Conservation (phyloP, 2,329 filamentous ascomycete genomes). For the Hirsutella thompsonii region DNA sequence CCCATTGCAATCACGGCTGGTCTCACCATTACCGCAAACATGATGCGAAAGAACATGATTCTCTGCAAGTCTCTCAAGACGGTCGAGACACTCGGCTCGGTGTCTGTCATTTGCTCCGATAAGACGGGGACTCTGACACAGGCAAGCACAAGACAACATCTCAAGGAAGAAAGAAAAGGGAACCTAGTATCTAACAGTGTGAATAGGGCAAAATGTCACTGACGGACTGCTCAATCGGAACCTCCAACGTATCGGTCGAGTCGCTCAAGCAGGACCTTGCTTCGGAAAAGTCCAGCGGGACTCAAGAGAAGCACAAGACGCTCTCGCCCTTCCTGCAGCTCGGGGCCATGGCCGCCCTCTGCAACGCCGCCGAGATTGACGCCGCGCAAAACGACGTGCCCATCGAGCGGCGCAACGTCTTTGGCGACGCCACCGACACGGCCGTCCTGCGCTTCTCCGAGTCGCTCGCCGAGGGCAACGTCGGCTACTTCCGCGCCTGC, state of each 20-base stretch:
- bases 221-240: conserved; percentile 52
- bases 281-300: conserved; percentile 9
- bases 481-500: conserved; percentile 43
- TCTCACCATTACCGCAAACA: conserved; percentile 62
- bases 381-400: conserved; percentile 46
- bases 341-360: conserved; percentile 49
- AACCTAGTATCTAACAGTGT: background rate
- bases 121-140: conserved; percentile 61
- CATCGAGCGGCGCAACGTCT: conserved; percentile 48
- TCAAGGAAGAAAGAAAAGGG: background rate
- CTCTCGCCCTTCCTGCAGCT: conserved; percentile 39
- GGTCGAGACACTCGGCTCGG: conserved; percentile 61
- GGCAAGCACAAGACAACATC: conserved; percentile 16
- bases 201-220: conserved; percentile 59
- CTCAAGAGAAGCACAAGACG: conserved; percentile 21
- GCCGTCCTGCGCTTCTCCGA: conserved; percentile 63
- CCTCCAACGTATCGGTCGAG: conserved; percentile 33
- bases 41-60: conserved; percentile 66
- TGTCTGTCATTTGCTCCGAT: conserved; percentile 64
- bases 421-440: conserved; percentile 66
- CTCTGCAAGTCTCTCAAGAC: conserved; percentile 72
- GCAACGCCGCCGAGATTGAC: conserved; percentile 67
- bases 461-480: conserved; percentile 35
- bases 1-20: conserved; percentile 58
- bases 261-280: conserved; percentile 30